Evolutionary conservation across 768 basidiomycete species (phyloP), one percentile per base, ranked within the genome.

Genomic region (Lanmaoa rubissima): DNA sequence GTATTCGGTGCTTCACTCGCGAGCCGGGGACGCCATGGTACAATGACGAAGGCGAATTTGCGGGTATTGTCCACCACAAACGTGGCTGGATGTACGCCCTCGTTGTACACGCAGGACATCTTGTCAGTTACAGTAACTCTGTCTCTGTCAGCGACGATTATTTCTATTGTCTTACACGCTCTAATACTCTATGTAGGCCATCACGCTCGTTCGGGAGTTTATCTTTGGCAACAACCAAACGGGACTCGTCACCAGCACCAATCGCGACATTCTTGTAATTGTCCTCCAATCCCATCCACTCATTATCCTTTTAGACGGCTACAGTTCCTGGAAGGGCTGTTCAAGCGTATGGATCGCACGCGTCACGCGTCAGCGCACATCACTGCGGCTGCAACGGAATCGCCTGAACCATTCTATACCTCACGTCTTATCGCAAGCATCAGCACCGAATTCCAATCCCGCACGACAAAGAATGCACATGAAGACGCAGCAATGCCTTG

Each of bases 11-110:
- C 4, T 91, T 91, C 68, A 83, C 85, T 4, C 76, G 81, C 46
- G 77, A 79, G 55, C 89, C 89, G 0, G 79, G 83, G 3, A 90
- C 89, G 0, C 79, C 83, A 0, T 90, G 87, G 86, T 73, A 70
- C 53, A 82, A 84, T 50, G 85, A 87, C 51, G 64, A 68, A 2
- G 82, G 83, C 13, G 73, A 82, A 51, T 78, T 82, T 53, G 86
- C 82, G 0, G 89, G 88, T 0, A 83, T 88, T 34, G 77, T 90
- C 17, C 87, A 88, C 63, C 87, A 88, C 68, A 88, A 90, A 69
- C 81, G 89, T 40, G 81, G 80, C 36, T 86, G 79, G 69, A 76
- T 73, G 11, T 81, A 79, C 55, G 69, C 63, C 3, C 67, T 81
- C 41, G 66, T 73, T 31, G 61, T 62, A 31, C 65, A 68, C 52